Conservation (phyloP, 225 moss, liverwort and hornwort species). For the Straminergon stramineum region DNA sequence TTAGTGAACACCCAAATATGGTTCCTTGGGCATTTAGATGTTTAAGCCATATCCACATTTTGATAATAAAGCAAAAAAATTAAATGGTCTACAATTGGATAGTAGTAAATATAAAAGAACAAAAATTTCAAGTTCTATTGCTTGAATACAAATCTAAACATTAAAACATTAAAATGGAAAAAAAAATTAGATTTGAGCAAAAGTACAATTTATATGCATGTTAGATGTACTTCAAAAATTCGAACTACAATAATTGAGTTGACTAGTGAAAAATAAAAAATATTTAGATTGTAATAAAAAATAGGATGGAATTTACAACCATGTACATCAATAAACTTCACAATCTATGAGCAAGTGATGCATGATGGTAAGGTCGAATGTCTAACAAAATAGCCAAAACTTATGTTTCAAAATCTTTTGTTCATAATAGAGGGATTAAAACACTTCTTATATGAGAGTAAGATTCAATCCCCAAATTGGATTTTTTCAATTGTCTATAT, state of each 20-base stretch:
- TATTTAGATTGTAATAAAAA: not conserved
- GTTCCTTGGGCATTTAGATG: not conserved
- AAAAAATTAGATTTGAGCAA: not conserved
- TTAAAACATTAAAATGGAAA: not conserved
- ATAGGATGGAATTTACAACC: fast-evolving
- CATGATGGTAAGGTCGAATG: not conserved
- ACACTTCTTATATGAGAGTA: not conserved
- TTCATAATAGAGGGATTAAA: not conserved
- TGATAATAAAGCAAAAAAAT: not conserved
- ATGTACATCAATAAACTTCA: not conserved
- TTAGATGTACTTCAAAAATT: not conserved
- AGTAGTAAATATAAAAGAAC: not conserved
- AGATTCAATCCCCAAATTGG: not conserved
- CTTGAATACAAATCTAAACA: not conserved
- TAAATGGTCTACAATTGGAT: not conserved
- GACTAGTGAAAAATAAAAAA: not conserved
- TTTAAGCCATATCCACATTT: not conserved
- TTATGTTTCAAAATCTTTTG: not conserved
- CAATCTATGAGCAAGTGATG: not conserved
- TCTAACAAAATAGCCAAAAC: not conserved
- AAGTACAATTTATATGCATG: not conserved
- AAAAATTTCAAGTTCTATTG: not conserved
- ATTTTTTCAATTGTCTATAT: not conserved
- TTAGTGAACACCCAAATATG: not conserved
- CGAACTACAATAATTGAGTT: not conserved